Conservation (phyloP, 345 rosid genomes). For the Populus ilicifolia region DNA sequence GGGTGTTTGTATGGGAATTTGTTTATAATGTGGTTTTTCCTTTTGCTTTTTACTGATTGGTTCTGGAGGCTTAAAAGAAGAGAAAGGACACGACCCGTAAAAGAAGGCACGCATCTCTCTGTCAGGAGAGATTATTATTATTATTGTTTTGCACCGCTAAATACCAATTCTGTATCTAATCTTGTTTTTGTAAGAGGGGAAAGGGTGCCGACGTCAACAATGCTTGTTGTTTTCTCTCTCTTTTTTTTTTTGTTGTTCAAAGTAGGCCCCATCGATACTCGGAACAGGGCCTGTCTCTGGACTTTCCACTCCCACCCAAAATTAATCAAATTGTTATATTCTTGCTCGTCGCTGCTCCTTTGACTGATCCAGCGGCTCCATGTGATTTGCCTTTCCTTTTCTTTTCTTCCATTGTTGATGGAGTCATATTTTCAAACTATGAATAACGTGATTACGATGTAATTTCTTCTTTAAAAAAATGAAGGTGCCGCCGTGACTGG, state of each 20-base stretch:
- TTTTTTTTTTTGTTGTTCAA: neutral
- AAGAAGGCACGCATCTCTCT: conserved; percentile 19
- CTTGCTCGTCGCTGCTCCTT: neutral
- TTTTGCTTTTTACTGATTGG: neutral
- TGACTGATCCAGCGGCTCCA: neutral
- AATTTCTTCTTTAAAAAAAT: neutral
- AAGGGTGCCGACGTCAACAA: neutral
- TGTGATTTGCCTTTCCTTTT: too few species aligned
- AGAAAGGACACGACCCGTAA: conserved; percentile 27
- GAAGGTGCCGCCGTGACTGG: neutral
- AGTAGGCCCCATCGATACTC: neutral
- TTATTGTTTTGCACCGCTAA: too few species aligned
- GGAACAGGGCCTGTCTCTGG: neutral
- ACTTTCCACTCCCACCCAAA: neutral
- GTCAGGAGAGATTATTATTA: neutral
- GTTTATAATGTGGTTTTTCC: neutral
- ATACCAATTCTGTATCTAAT: neutral
- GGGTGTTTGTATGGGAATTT: neutral
- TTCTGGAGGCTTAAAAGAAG: conserved; percentile 8
- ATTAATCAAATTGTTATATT: too few species aligned
- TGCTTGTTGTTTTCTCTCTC: neutral
- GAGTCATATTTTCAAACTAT: neutral
- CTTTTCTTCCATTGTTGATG: neutral
- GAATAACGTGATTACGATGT: neutral
- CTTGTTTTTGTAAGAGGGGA: neutral